Conservation (phyloP, 306 rosid species). For the Vigna unguiculata region DNA sequence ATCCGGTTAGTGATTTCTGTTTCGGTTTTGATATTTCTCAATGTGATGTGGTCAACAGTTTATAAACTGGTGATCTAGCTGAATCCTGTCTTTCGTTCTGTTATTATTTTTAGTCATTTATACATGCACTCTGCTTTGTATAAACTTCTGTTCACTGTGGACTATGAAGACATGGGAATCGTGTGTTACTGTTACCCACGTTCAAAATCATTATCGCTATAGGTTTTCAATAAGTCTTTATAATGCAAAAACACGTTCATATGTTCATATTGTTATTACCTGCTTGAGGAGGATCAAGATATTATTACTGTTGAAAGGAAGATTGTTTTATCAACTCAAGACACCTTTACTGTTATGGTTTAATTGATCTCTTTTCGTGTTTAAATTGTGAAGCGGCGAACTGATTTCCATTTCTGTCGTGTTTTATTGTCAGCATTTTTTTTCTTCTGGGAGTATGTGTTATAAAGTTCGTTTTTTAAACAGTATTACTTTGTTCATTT, state of each 20-base stretch:
- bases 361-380: not conserved
- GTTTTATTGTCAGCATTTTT: slow-evolving; percentile 2
- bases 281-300: slow-evolving; percentile 14
- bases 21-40: slow-evolving; percentile 20
- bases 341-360: not conserved
- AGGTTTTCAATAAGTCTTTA: slow-evolving; percentile 17
- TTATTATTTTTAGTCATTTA: slow-evolving; percentile 7
- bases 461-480: not conserved
- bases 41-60: not conserved
- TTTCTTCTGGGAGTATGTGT: not conserved
- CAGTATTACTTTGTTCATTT: not conserved
- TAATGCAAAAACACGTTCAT: not conserved
- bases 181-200: not conserved
- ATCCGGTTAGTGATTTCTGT: slow-evolving; percentile 71
- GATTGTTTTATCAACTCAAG: slow-evolving; percentile 11
- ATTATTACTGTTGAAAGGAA: not conserved
- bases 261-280: slow-evolving; percentile 5
- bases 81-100: not conserved
- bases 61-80: slow-evolving; percentile 8
- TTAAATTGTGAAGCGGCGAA: not conserved
- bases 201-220: slow-evolving; percentile 8
- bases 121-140: not conserved
- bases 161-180: not conserved
- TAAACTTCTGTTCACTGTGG: slow-evolving; percentile 8
- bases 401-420: not conserved